Evolutionary conservation across 352 stramenopile species (phyloP).

Genomic region (Globisporangium yorkense): DNA sequence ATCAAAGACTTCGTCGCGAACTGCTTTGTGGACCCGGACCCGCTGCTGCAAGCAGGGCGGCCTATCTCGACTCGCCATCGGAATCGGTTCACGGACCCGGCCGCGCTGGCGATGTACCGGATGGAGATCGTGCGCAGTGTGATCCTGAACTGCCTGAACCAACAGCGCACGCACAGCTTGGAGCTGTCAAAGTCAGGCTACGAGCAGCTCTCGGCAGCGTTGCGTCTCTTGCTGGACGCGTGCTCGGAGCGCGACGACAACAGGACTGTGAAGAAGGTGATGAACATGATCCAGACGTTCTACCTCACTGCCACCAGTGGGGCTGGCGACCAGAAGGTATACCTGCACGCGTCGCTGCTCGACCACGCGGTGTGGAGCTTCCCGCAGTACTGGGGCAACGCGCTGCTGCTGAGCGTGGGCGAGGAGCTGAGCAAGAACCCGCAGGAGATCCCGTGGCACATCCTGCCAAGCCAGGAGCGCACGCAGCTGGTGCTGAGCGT

Average conservation of each 20-base stretch:
- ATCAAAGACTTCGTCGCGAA: conserved; percentile 85
- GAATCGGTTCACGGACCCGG: conserved; percentile 55
- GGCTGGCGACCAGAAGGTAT: conserved; percentile 35
- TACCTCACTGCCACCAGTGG: conserved; percentile 17
- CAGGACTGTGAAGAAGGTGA: conserved; percentile 59
- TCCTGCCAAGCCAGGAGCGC: conserved; percentile 43
- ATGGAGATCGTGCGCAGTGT: conserved; percentile 58
- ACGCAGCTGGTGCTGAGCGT: conserved; percentile 66
- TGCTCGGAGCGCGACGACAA: conserved; percentile 61
- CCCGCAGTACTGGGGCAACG: conserved; percentile 66
- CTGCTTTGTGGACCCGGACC: conserved; percentile 69
- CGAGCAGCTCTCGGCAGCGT: conserved; percentile 35
- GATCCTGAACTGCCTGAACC: conserved; percentile 56
- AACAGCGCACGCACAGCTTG: conserved; percentile 53
- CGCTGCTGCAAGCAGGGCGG: conserved; percentile 22
- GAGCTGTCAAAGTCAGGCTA: conserved; percentile 57
- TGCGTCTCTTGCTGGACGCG: conserved; percentile 60
- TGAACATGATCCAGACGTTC: conserved; percentile 87
- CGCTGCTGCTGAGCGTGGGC: conserved; percentile 62
- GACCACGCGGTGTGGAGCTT: conserved; percentile 64
- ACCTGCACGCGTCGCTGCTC: conserved; percentile 42
- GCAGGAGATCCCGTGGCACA: conserved; percentile 63
- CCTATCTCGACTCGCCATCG: conserved; percentile 43
- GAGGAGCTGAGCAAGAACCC: conserved; percentile 76
- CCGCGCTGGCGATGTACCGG: conserved; percentile 59